phyloP scores from a whole-genome alignment of 2,329 filamentous ascomycete species.

The Coniella lustricola region DNA sequence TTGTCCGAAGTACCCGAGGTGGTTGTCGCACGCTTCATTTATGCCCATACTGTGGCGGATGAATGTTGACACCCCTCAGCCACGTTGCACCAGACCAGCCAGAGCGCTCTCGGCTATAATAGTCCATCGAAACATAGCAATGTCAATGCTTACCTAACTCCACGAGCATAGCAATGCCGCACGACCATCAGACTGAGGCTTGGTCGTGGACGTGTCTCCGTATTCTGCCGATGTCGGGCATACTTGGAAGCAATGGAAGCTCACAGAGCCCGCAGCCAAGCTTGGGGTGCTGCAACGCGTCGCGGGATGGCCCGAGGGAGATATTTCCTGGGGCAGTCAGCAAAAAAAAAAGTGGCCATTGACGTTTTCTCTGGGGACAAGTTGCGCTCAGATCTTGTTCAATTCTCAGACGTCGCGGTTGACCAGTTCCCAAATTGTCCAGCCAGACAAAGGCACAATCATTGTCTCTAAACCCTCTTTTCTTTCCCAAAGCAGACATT shows the following conservation, averaged over 20 bases:
- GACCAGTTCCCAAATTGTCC: not conserved
- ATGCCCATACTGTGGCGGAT: no score
- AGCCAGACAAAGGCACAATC: not conserved
- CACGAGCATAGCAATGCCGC: no score
- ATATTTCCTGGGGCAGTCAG: slow-evolving; percentile 9
- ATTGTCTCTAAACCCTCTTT: not conserved
- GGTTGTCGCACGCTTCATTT: no score
- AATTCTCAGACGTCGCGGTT: not conserved
- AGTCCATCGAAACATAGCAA: no score
- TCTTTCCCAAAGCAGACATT: not conserved
- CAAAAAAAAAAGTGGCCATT: not conserved
- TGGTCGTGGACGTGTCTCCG: slow-evolving; percentile 2
- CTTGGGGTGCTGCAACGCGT: not conserved
- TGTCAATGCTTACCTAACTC: no score
- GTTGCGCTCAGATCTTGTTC: not conserved
- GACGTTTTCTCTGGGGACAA: not conserved
- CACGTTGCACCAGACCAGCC: no score
- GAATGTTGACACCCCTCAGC: no score
- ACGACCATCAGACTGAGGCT: no score
- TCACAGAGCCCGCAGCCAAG: not conserved
- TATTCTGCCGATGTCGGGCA: slow-evolving; percentile 13
- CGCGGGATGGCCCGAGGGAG: slow-evolving; percentile 6
- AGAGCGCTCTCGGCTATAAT: no score
- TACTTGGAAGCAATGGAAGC: not conserved
- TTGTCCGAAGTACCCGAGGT: no score